phyloP scores from a whole-genome alignment of 805 yeast genomes.

The Wickerhamiella parazyma region DNA sequence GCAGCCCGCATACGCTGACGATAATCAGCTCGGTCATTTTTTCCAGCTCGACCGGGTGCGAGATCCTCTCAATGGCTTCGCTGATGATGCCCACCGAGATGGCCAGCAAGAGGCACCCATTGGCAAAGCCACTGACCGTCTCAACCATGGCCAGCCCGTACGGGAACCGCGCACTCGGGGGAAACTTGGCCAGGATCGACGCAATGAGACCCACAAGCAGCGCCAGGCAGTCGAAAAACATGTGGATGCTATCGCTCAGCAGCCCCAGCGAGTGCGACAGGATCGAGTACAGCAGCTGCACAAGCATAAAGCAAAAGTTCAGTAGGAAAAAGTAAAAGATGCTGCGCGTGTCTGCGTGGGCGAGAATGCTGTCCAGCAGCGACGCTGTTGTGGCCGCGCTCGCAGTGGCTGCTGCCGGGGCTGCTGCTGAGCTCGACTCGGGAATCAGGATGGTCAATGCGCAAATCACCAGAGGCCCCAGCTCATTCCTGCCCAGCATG shows the following conservation, averaged over 20 bases:
- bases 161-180: slow-evolving; percentile 60
- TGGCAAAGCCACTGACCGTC: slow-evolving; percentile 88
- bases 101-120: slow-evolving; percentile 77
- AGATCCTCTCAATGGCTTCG: slow-evolving; percentile 73
- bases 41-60: slow-evolving; percentile 62
- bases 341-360: slow-evolving; percentile 66
- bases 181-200: slow-evolving; percentile 46
- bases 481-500: slow-evolving; percentile 15
- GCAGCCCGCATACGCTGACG: slow-evolving; percentile 70
- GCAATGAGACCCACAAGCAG: slow-evolving; percentile 82
- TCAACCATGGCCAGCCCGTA: slow-evolving; percentile 78
- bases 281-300: slow-evolving; percentile 83
- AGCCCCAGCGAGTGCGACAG: slow-evolving; percentile 85
- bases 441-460: slow-evolving; percentile 15
- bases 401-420: background rate
- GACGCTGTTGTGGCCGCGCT: slow-evolving; percentile 11
- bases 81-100: slow-evolving; percentile 78
- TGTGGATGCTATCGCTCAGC: slow-evolving; percentile 85
- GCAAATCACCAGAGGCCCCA: slow-evolving; percentile 12
- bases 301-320: slow-evolving; percentile 86
- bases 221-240: slow-evolving; percentile 92
- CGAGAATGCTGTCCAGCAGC: slow-evolving; percentile 27
- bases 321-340: slow-evolving; percentile 76
- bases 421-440: background rate
- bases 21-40: slow-evolving; percentile 72